Base-by-base conservation (phyloP, 108 stramenopile species). In the Skeletonema marinoi region DNA sequence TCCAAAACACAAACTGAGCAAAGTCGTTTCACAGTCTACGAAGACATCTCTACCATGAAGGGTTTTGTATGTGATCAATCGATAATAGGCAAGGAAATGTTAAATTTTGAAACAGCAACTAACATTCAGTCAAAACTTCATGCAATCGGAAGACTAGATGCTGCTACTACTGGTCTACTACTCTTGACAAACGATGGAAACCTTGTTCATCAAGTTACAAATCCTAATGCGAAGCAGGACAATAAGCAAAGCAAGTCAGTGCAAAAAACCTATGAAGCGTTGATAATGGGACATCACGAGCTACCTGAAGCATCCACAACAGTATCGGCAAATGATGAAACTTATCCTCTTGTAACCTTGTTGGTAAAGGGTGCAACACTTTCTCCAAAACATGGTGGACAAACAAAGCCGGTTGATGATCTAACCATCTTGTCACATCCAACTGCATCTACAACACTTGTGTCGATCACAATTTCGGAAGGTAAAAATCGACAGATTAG, bases 401-500 rank as follows among this genome's bases (percentile, higher is more conserved):
- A 70, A 65, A 88, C 88, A 19, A 32, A 39, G 32, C 90, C 90
- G 0, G 85, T 81, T 25, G 58, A 76, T 44, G 77, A 74, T 73
- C 63, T 88, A 16, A 60, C 69, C 14, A 68, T 90, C 58, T 39
- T 88, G 44, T 74, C 70, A 3, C 77, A 90, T 78, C 90, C 90
- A 21, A 80, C 88, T 13, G 68, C 62, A 33, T 88, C 83, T 63
- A 81, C 90, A 12, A 90, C 90, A 61, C 35, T 78, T 12, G 86
- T 88, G 16, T 81, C 81, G 2, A 66, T 90, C 17, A 87, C 90
- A 16, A 87, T 90, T 21, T 66, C 73, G 8, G 87, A 91, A 74
- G 90, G 90, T 1, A 88, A 85, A 71, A 91, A 91, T 81, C 70
- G 90, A 48, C 90, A 91, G 71, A 75, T 91, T 10, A 85, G 90